Base-by-base conservation (phyloP, 441 rosid genomes). In the Gossypium aridum region DNA sequence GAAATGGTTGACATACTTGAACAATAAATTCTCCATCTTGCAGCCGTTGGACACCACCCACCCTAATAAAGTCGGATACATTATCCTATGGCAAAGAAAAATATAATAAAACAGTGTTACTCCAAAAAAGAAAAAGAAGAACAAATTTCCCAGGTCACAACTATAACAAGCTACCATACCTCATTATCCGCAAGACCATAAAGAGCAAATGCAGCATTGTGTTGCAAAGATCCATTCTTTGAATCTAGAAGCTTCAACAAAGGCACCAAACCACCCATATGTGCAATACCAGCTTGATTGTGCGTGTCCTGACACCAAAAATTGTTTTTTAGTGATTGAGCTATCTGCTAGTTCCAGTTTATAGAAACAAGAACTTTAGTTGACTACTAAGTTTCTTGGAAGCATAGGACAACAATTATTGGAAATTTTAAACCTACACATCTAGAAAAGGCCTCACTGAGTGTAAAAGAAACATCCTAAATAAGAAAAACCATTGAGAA, bases 101-200 rank as follows among this genome's bases (percentile, higher is more conserved):
- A 77, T 14, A 71, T 7, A 56, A 56, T 75, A 63, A 80, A 76
- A 54, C 55, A 70, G 57, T 17, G 55, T 74, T 47, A 64, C 31
- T 10, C 49, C 49, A 43, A 43, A 43, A 43, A 43, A 10, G 49
- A 43, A 43, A 43, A 43, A 43, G 14, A 43, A 43, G 49, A 57
- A 25, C 45, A 25, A 79, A 68, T 80, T 61, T 53, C 70, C 74
- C 61, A 59, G 78, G 56, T 70, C 76, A 63, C 61, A 65, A 71
- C 22, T 39, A 25, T 61, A 20, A 54, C 16, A 54, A 8, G 51
- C n/a, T 59, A 75, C 14, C 47, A 51, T 80, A 92, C 99, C 98
- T 96, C 97, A 83, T 96, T 96, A 75, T 96, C 99, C 62, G 98
- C 97, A 77, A 96, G 97, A 71, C 99, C 99, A 80, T 96, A 93